Evolutionary conservation across 1,139 yeast genomes (phyloP).

Genomic region (Taiozyma onychis): DNA sequence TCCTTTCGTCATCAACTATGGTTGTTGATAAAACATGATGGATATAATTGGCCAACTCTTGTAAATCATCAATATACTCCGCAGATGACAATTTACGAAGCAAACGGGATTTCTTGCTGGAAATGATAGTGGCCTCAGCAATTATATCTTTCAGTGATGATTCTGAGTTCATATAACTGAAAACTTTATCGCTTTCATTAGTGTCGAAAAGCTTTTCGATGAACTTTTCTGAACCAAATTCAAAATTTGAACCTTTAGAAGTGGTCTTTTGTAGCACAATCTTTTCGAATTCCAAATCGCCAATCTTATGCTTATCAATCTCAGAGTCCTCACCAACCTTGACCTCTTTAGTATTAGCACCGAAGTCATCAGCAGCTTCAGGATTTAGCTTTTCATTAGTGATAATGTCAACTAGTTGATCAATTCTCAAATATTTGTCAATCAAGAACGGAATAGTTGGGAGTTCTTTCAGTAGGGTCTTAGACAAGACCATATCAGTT

Average conservation of each 20-base stretch:
- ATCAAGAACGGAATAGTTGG: conserved; percentile 67
- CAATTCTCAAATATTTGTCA: conserved; percentile 57
- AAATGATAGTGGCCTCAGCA: conserved; percentile 16
- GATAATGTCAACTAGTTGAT: conserved; percentile 49
- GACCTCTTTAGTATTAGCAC: conserved; percentile 5
- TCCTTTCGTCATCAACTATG: conserved; percentile 13
- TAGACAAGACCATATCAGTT: conserved; percentile 27
- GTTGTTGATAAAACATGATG: conserved; percentile 9
- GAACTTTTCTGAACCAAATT: conserved; percentile 34
- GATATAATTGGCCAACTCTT: conserved; percentile 6
- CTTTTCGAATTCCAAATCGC: conserved; percentile 51
- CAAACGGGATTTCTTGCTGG: conserved; percentile 14
- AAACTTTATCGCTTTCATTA: conserved; percentile 21
- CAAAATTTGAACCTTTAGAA: conserved; percentile 18
- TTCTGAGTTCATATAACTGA: conserved; percentile 16
- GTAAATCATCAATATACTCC: conserved; percentile 11
- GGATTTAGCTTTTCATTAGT: conserved; percentile 18
- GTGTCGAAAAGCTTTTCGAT: conserved; percentile 29
- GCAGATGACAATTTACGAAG: conserved; percentile 12
- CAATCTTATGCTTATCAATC: conserved; percentile 27
- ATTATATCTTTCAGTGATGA: conserved; percentile 19
- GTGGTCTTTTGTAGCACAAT: conserved; percentile 34
- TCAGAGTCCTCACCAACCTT: not conserved
- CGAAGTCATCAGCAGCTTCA: conserved; percentile 23
- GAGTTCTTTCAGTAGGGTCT: conserved; percentile 46